Conservation (phyloP, 1,284 basidiomycete genomes). For the Leccinum subspadiceum region DNA sequence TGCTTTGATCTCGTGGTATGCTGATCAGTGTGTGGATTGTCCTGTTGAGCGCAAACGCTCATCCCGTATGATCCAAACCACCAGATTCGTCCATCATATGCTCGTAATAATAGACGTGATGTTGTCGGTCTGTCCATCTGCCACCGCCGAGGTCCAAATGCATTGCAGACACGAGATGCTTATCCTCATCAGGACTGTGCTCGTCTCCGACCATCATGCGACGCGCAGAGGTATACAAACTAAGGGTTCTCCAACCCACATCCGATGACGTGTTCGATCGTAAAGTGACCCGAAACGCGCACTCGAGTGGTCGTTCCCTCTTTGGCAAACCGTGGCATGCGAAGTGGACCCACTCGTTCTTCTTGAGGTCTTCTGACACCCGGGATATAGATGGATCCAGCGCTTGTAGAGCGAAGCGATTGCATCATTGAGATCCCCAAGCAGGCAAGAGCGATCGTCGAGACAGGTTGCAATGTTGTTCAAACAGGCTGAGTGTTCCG, state of each 20-base stretch:
- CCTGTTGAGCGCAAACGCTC: background rate
- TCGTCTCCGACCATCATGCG: background rate
- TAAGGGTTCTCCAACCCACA: background rate
- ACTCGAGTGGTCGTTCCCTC: background rate
- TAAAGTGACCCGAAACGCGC: background rate
- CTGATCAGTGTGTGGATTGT: background rate
- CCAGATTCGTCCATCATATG: background rate
- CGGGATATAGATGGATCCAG: background rate
- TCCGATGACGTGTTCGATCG: background rate
- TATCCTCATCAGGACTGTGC: background rate
- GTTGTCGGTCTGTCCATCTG: background rate
- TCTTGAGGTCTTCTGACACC: background rate
- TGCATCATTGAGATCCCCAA: background rate
- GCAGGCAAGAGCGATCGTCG: background rate
- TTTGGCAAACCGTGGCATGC: background rate
- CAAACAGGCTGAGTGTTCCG: background rate
- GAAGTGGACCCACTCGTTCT: constrained; percentile 1
- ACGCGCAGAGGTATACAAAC: background rate
- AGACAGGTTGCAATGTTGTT: background rate
- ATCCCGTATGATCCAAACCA: background rate
- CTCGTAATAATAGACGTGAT: background rate
- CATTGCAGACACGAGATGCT: background rate
- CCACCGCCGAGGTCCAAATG: background rate
- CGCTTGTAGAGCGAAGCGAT: background rate
- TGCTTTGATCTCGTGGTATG: background rate